These are phyloP conservation scores for Heteromeles arbutifolia DNA, from an alignment of 306 rosid genomes.

Conservation along the genomic window DNA sequence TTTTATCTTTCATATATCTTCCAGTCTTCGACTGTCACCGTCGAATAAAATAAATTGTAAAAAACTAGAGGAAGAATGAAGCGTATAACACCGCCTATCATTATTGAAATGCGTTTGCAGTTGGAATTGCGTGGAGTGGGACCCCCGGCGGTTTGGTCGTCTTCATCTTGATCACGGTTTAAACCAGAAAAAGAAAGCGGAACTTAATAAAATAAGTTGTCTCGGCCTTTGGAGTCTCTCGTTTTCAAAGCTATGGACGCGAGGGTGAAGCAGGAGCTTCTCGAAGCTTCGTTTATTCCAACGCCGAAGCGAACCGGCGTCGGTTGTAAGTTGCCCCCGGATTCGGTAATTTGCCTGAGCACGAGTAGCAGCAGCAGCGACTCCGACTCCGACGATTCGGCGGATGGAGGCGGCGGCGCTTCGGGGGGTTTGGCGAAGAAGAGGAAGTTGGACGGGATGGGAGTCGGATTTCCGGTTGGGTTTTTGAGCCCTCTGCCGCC, in stretches of 20 bases:
- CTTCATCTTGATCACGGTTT: background rate
- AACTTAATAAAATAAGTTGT: background rate
- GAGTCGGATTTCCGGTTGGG: conserved; percentile 47
- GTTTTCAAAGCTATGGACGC: background rate
- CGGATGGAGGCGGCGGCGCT: background rate
- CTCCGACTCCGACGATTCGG: conserved; percentile 21
- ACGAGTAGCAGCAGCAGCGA: conserved; percentile 36
- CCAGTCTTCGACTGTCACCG: rapidly evolving
- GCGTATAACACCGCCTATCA: too few species aligned
- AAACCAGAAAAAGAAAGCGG: background rate
- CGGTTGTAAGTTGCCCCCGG: conserved; percentile 1
- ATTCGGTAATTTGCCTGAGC: conserved; percentile 41
- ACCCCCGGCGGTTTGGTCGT: background rate
- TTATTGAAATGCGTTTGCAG: background rate
- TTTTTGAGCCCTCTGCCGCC: conserved; percentile 32
- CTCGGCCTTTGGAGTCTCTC: background rate
- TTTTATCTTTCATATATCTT: too few species aligned
- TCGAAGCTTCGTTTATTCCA: background rate
- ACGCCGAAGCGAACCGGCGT: background rate
- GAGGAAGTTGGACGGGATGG: conserved; percentile 31
- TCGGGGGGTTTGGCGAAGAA: conserved; percentile 26
- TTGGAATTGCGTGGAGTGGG: background rate
- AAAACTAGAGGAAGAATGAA: too few species aligned
- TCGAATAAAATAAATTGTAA: too few species aligned
- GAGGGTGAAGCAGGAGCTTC: conserved; percentile 39